These are phyloP conservation scores for Blumeriella jaapii DNA, from an alignment of 2,329 filamentous ascomycete species.

Conservation along the genomic window DNA sequence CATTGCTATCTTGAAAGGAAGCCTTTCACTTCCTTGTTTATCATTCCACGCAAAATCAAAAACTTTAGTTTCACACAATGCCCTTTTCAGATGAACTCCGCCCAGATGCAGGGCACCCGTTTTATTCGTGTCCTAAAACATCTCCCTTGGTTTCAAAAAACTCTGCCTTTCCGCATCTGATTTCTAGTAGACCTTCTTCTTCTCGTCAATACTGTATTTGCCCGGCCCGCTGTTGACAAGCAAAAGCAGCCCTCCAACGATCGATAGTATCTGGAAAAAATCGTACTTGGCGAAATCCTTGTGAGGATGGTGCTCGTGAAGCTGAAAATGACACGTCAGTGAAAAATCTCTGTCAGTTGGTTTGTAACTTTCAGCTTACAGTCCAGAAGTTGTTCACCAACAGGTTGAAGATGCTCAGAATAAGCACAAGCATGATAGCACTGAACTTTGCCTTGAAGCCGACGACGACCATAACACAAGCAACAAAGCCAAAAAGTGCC, in stretches of 20 bases:
- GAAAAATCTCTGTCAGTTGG: no score
- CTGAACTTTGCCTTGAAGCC: constrained; percentile 99
- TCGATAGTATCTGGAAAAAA: constrained; percentile 99
- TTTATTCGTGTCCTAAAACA: constrained; percentile 14
- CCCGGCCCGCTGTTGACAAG: constrained; percentile 98
- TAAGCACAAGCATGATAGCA: constrained; percentile 86
- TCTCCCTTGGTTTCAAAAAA: constrained; percentile 6
- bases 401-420: constrained; percentile 92
- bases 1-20: constrained; percentile 10
- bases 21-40: constrained; percentile 1
- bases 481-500: constrained; percentile 73
- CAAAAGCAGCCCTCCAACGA: constrained; percentile 90
- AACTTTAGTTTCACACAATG: constrained; percentile 7
- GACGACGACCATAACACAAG: constrained; percentile 96
- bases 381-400: constrained; percentile 99
- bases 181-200: constrained; percentile 96
- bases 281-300: constrained; percentile 99
- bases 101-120: constrained; percentile 19
- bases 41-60: constrained; percentile 4
- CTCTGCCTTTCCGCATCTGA: constrained; percentile 1
- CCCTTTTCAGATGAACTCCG: constrained; percentile 16
- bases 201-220: constrained; percentile 97
- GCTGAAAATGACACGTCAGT: no score
- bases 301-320: constrained; percentile 95
- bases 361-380: no score